Conservation (phyloP, 2,329 filamentous ascomycete species). For the Niveomyces coronatus region DNA sequence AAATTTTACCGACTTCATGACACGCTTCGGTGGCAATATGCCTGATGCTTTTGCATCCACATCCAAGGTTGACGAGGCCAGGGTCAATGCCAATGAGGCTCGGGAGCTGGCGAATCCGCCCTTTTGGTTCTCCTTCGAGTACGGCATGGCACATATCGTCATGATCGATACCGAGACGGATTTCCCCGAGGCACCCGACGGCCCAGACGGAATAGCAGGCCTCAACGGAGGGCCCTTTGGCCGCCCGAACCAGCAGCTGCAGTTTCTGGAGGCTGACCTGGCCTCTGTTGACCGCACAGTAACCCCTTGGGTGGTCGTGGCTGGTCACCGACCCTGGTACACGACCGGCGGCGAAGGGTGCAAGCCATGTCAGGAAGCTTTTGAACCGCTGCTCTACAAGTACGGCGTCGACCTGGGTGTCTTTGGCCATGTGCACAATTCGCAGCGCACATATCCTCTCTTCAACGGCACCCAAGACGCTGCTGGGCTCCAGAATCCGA, state of each 20-base stretch:
- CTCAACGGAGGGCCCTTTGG: slow-evolving; percentile 42
- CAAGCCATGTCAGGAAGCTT: slow-evolving; percentile 37
- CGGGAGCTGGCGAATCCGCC: slow-evolving; percentile 20
- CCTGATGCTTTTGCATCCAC: slow-evolving; percentile 39
- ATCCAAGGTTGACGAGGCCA: slow-evolving; percentile 35
- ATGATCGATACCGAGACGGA: slow-evolving; percentile 26
- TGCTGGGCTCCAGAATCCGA: slow-evolving; percentile 25
- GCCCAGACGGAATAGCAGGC: slow-evolving; percentile 14
- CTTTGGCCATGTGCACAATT: slow-evolving; percentile 49
- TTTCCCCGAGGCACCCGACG: slow-evolving; percentile 19
- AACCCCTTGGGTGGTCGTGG: slow-evolving; percentile 34
- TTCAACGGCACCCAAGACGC: slow-evolving; percentile 26
- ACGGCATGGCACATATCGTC: slow-evolving; percentile 20
- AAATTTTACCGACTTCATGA: slow-evolving; percentile 52
- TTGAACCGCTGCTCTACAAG: slow-evolving; percentile 42
- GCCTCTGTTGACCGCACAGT: slow-evolving; percentile 43
- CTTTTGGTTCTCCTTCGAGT: slow-evolving; percentile 21
- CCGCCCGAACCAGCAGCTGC: slow-evolving; percentile 35
- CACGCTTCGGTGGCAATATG: slow-evolving; percentile 36
- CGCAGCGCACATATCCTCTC: slow-evolving; percentile 39
- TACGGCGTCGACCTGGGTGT: slow-evolving; percentile 48
- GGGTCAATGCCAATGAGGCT: slow-evolving; percentile 35
- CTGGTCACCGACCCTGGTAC: slow-evolving; percentile 38
- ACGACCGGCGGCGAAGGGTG: slow-evolving; percentile 28
- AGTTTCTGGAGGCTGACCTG: slow-evolving; percentile 45